phyloP scores from a whole-genome alignment of 2,329 filamentous ascomycete genomes.

The Fusarium verticillioides region DNA sequence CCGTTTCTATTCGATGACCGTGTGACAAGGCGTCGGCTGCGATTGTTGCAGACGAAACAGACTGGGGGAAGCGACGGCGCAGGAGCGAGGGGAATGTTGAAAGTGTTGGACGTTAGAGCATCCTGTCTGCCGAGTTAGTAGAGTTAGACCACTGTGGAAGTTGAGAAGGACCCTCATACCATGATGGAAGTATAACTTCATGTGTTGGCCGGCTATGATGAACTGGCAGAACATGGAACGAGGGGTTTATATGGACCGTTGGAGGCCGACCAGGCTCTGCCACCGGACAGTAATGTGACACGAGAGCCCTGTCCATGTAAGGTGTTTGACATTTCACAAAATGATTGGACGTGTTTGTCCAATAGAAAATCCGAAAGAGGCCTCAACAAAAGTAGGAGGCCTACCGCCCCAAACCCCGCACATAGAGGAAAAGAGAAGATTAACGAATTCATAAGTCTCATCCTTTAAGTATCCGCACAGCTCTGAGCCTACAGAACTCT shows the following conservation, averaged over 20 bases:
- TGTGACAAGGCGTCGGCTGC: not conserved
- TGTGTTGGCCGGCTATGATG: not conserved
- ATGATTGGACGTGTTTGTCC: not conserved
- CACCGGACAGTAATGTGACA: not conserved
- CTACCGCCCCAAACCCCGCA: not conserved
- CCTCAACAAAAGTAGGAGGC: not conserved
- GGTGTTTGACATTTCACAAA: rapidly evolving
- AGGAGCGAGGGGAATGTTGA: not conserved
- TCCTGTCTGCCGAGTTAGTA: not conserved
- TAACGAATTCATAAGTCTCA: not conserved
- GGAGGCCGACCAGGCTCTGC: not conserved
- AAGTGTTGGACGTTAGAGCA: not conserved
- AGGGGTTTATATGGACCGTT: not conserved
- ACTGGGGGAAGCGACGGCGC: not conserved
- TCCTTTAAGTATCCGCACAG: not conserved
- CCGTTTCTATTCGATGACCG: not conserved
- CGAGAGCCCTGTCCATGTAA: not conserved
- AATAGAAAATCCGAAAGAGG: too few species aligned
- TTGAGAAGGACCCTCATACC: not conserved
- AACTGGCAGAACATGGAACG: not conserved
- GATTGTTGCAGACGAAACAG: not conserved
- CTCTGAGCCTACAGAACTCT: rapidly evolving
- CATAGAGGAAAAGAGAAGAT: not conserved
- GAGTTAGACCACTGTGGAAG: not conserved
- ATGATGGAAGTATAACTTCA: not conserved